Base-by-base conservation (phyloP, 768 basidiomycete species). In the Boletus insuetus region DNA sequence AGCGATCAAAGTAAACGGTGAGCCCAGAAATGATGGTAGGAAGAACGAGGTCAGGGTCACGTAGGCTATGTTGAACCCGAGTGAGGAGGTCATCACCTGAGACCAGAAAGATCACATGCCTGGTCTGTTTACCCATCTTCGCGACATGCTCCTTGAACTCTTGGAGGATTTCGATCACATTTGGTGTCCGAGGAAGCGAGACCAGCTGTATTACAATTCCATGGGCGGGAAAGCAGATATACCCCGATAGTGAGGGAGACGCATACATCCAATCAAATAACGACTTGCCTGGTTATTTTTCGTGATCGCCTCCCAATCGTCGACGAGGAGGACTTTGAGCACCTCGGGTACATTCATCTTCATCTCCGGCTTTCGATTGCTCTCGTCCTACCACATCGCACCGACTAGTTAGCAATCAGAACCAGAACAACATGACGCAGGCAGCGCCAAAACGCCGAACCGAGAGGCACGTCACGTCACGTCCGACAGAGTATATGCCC, bases 301-400 rank as follows among this genome's bases (percentile, higher is more conserved):
- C 50, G 97, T 98, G 38, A 98, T 86, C 6, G 87, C 84, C 72
- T 98, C 96, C 97, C 97, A 99, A 62, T 98, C 97, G 65, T 98
- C 94, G 3, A 98, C 94, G 37, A 99, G 79, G 45, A 89, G 79
- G 31, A 85, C 81, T 70, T 97, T 98, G 58, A 98, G 79, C n/a
- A 81, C 70, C 63, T 98, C 97, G 0, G 96, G 97, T 6, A 97
- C 86, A 55, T 78, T 82, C 47, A 99, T 78, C 74, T 91, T 93
- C 80, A 98, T 86, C 65, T 98, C 95, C 1, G 91, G 88, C 60
- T 89, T 85, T 69, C 84, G 85, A 66, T 76, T 76, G 56, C 76
- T 82, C 26, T 96, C 94, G 49, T 91, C 91, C 82, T 94, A 62
- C 14, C 34, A 55, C 46, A 22, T 20, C 29, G 41, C 44, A 11